phyloP scores from a whole-genome alignment of 2,329 filamentous ascomycete species.

The Gnomoniopsis smithogilvyi region DNA sequence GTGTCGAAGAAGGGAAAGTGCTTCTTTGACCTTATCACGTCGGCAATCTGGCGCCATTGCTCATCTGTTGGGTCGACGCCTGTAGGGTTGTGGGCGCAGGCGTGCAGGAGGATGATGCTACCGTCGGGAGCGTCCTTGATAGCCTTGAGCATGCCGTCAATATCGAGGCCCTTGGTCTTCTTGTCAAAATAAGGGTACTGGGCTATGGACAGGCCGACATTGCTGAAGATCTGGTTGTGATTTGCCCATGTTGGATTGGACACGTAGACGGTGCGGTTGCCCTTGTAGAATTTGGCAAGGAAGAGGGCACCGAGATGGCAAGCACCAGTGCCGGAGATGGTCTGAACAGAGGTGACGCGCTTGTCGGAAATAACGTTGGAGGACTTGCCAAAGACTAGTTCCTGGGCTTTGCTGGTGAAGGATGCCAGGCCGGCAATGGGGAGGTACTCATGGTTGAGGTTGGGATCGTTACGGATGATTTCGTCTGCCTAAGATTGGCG shows the following conservation, averaged over 20 bases:
- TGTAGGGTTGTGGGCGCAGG: constrained; percentile 97
- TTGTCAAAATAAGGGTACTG: constrained; percentile 94
- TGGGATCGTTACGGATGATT: constrained; percentile 80
- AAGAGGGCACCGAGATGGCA: constrained; percentile 92
- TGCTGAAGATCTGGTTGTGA: constrained; percentile 97
- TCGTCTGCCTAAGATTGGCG: constrained; percentile 71
- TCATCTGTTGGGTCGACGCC: constrained; percentile 91
- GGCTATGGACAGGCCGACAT: constrained; percentile 74
- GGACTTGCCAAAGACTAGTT: constrained; percentile 77
- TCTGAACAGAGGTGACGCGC: constrained; percentile 79
- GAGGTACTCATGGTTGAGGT: constrained; percentile 96
- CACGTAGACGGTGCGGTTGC: constrained; percentile 77
- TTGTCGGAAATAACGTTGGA: constrained; percentile 83
- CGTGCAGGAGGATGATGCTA: constrained; percentile 87
- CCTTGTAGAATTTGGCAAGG: constrained; percentile 84
- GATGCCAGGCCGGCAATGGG: constrained; percentile 85
- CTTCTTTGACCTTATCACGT: constrained; percentile 69
- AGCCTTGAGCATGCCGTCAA: constrained; percentile 77
- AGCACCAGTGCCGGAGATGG: constrained; percentile 95
- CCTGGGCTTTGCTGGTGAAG: constrained; percentile 87
- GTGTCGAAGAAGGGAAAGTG: constrained; percentile 99
- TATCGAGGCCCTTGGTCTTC: constrained; percentile 85
- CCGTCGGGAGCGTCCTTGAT: constrained; percentile 69
- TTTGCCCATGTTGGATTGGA: constrained; percentile 98
- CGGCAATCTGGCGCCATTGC: constrained; percentile 90